Evolutionary conservation across 805 yeast genomes (phyloP), one percentile per base, ranked within the genome.

Genomic region (Jamesozyma spencerorum): DNA sequence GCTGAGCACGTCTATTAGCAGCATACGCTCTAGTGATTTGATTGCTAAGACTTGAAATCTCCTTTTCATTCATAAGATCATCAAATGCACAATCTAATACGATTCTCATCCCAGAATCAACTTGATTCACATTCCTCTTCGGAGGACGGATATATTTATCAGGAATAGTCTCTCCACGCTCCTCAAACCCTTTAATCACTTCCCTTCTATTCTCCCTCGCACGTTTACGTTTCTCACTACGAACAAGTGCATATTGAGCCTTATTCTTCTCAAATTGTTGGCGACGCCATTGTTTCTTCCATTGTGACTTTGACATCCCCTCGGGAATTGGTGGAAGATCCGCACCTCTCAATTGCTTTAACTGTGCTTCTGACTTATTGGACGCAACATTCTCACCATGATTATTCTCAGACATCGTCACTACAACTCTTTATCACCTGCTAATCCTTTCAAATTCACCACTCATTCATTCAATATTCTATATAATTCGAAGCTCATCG

Each of bases 41-140:
- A 38, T 78, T 73, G 5, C 86, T 74, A 54, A 90, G 62, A 17
- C 95, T 84, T 2, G 74, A 73, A 15, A 69, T 61, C 50, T 79
- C 83, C 45, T 79, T 80, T 15, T 79, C 84, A 29, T 72, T 75
- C 98, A 92, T 92, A 53, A 83, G 55, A 34, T 84, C 92, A 55
- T 92, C 97, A 60, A 90, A 90, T 13, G 74, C 83, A 63, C 98
- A 90, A 62, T 90, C 98, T 47, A 88, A 55, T n/a, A 88, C 65
- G 20, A 88, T 68, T 5, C 58, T 64, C 6, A 77, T 70, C 0
- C 72, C 76, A 2, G 77, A 67, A 11, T 62, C 62, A 2, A 47
- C 50, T 53, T 80, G 87, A 12, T 66, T 63, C 18, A 63, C 48
- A 39, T 64, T 64, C 4, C 50, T 49, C 39, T 49, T 53, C n/a